These are phyloP conservation scores for Rhodotorula sp. DNA, from an alignment of 1,284 basidiomycete genomes.

Conservation along the genomic window DNA sequence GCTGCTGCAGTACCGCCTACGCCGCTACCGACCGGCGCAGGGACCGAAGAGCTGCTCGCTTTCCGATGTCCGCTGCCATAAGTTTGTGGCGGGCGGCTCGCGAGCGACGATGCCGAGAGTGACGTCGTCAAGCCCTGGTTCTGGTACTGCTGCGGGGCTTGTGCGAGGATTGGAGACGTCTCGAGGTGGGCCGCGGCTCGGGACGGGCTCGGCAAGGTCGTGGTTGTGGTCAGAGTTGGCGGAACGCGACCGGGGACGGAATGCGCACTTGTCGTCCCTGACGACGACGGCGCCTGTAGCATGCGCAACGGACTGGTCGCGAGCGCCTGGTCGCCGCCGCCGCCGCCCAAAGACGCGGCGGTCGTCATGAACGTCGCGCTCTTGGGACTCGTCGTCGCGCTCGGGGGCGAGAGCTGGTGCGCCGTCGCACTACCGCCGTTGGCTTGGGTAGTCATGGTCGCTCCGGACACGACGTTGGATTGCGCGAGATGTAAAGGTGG, in stretches of 20 bases:
- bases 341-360: neutral
- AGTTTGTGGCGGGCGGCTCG: neutral
- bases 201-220: neutral
- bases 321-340: neutral
- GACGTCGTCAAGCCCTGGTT: neutral
- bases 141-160: neutral
- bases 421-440: too few species aligned
- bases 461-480: constrained; percentile 19
- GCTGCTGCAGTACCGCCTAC: neutral
- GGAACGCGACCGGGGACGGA: constrained; percentile 1
- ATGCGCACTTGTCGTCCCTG: neutral
- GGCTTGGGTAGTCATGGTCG: neutral
- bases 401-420: constrained; percentile 4
- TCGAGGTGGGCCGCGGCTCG: neutral
- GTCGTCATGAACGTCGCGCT: constrained; percentile 2
- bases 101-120: neutral
- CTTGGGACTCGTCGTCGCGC: constrained; percentile 6
- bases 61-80: constrained; percentile 18
- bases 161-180: neutral
- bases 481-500: constrained; percentile 44
- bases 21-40: neutral
- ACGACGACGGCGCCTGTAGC: neutral
- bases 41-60: constrained; percentile 18
- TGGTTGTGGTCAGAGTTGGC: constrained; percentile 5
- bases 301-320: neutral